Evolutionary conservation across 805 yeast genomes (phyloP).

Genomic region (Komagataella ulmi): DNA sequence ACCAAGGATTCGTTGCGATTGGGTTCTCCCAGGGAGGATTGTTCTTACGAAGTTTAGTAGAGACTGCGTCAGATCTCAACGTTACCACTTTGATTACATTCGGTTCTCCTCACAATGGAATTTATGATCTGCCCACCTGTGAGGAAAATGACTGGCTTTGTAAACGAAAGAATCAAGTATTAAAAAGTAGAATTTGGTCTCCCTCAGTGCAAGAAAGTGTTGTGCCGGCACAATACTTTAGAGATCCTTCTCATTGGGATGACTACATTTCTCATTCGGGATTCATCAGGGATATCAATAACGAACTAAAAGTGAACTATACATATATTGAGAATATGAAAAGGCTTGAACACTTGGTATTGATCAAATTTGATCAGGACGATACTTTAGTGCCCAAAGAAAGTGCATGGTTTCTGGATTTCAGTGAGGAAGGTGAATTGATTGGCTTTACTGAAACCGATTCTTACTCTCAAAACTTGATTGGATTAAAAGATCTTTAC

Average conservation of each 20-base stretch:
- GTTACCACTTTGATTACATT: slow-evolving; percentile 50
- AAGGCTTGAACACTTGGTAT: slow-evolving; percentile 35
- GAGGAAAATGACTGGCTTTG: slow-evolving; percentile 44
- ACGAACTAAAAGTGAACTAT: slow-evolving; percentile 30
- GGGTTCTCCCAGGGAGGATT: slow-evolving; percentile 83
- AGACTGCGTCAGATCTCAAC: slow-evolving; percentile 33
- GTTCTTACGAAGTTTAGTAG: slow-evolving; percentile 55
- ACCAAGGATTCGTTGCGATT: slow-evolving; percentile 51
- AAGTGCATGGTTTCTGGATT: slow-evolving; percentile 53
- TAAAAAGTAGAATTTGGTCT: slow-evolving; percentile 51
- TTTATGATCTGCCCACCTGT: slow-evolving; percentile 56
- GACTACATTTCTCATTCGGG: slow-evolving; percentile 40
- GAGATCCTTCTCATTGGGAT: slow-evolving; percentile 43
- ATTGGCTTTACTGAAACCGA: slow-evolving; percentile 35
- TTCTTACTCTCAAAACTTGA: slow-evolving; percentile 36
- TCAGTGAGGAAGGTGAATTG: slow-evolving; percentile 27
- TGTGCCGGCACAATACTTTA: slow-evolving; percentile 65
- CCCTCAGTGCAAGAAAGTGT: slow-evolving; percentile 39
- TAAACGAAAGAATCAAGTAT: slow-evolving; percentile 32
- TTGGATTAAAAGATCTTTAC: slow-evolving; percentile 44
- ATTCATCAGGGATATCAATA: slow-evolving; percentile 55
- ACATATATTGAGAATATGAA: slow-evolving; percentile 30
- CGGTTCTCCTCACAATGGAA: slow-evolving; percentile 76
- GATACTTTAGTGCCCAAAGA: slow-evolving; percentile 63
- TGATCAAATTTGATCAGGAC: slow-evolving; percentile 49